Conservation (phyloP, 495 filamentous ascomycete genomes). For the Talaromyces thailandensis region DNA sequence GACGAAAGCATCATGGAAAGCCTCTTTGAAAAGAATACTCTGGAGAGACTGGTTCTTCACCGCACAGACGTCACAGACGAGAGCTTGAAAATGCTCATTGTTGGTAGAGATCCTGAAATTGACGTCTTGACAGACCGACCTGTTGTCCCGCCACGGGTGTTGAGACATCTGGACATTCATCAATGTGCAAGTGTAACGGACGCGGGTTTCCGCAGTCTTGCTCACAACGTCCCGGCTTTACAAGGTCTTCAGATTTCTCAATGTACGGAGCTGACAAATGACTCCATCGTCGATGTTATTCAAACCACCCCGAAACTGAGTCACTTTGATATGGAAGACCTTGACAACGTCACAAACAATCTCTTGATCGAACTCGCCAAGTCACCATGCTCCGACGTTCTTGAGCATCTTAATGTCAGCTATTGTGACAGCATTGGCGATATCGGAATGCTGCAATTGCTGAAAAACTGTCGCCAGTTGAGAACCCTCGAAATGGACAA, state of each 20-base stretch:
- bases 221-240: conserved; percentile 66
- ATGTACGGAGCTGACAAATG: conserved; percentile 63
- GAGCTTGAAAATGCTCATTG: conserved; percentile 59
- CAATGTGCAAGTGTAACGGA: conserved; percentile 68
- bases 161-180: conserved; percentile 79
- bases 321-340: conserved; percentile 84
- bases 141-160: conserved; percentile 65
- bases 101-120: conserved; percentile 62
- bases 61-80: conserved; percentile 70
- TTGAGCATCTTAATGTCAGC: conserved; percentile 80
- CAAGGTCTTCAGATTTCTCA: conserved; percentile 74
- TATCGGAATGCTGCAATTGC: conserved; percentile 70
- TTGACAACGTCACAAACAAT: conserved; percentile 65
- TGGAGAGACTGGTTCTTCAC: conserved; percentile 73
- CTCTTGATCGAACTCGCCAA: conserved; percentile 63
- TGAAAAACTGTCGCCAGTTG: conserved; percentile 64
- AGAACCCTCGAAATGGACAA: conserved; percentile 83
- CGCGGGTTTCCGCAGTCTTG: conserved; percentile 55
- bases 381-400: conserved; percentile 56
- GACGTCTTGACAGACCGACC: conserved; percentile 70
- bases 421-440: conserved; percentile 85
- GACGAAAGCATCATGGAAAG: conserved; percentile 57
- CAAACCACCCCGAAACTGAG: conserved; percentile 66
- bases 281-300: conserved; percentile 60
- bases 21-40: conserved; percentile 68